Evolutionary conservation across 768 basidiomycete species (phyloP).

Genomic region (Mycena latifolia): DNA sequence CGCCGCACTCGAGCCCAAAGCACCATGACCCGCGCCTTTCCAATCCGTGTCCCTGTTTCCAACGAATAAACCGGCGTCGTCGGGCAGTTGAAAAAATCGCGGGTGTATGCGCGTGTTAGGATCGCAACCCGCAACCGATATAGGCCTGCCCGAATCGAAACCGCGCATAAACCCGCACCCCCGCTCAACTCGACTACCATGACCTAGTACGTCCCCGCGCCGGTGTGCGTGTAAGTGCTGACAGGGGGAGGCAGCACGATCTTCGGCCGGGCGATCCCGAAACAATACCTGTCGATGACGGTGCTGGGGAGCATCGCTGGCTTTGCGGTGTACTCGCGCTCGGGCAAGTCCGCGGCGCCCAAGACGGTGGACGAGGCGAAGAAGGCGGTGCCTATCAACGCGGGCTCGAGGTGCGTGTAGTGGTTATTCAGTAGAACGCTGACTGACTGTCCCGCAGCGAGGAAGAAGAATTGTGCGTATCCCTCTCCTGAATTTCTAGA

Average conservation of each 20-base stretch:
- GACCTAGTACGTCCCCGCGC: conserved; percentile 36
- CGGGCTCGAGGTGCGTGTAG: conserved; percentile 73
- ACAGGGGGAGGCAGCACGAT: conserved; percentile 64
- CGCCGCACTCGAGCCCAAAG: too few relatives aligned
- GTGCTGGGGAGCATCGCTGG: conserved; percentile 71
- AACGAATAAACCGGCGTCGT: too few relatives aligned
- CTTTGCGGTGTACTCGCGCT: conserved; percentile 63
- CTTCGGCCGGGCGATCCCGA: conserved; percentile 84
- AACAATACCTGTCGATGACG: conserved; percentile 82
- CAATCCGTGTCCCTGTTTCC: too few relatives aligned
- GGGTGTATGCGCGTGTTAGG: conserved; percentile 16
- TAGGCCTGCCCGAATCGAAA: not conserved
- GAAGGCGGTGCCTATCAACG: conserved; percentile 72
- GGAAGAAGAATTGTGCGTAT: conserved; percentile 86
- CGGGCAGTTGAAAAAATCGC: not conserved
- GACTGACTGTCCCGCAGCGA: conserved; percentile 64
- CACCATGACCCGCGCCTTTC: too few relatives aligned
- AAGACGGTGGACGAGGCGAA: conserved; percentile 69
- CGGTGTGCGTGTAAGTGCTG: not conserved
- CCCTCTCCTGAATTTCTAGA: conserved; percentile 20
- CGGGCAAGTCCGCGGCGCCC: conserved; percentile 55
- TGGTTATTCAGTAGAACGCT: conserved; percentile 1
- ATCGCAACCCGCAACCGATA: not conserved
- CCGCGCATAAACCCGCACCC: not conserved
- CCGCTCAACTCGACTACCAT: conserved; percentile 22